Conservation (phyloP, 164 flowering plant species). For the Macadamia tetraphylla region DNA sequence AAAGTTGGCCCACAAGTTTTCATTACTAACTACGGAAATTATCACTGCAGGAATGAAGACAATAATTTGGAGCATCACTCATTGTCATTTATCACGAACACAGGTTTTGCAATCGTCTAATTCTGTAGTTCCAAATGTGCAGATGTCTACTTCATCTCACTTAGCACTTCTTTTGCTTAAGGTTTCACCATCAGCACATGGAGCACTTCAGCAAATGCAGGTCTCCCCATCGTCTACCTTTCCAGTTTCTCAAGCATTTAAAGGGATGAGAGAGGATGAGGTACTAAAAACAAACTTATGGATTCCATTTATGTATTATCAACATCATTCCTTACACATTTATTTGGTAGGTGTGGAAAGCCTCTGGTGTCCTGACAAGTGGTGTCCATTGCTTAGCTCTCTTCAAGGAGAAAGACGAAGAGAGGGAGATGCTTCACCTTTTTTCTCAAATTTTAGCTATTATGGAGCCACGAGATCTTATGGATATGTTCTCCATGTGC, state of each 20-base stretch:
- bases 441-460: conserved; percentile 83
- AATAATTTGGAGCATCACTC: conserved; percentile 94
- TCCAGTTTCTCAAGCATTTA: conserved; percentile 53
- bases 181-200: conserved; percentile 68
- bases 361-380: conserved; percentile 89
- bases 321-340: background rate
- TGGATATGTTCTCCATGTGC: conserved; percentile 99
- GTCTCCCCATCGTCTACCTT: conserved; percentile 52
- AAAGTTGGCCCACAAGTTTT: background rate
- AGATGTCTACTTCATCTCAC: conserved; percentile 10
- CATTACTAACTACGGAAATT: background rate
- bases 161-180: conserved; percentile 19
- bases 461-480: conserved; percentile 98
- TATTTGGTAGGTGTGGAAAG: conserved; percentile 73
- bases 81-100: conserved; percentile 78
- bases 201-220: conserved; percentile 54
- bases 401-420: conserved; percentile 95
- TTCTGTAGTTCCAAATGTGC: conserved; percentile 1
- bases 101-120: conserved; percentile 46
- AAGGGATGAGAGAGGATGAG: conserved; percentile 99
- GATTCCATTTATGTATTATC: background rate
- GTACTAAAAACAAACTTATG: conserved; percentile 28
- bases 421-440: conserved; percentile 74
- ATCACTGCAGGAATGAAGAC: conserved; percentile 89
- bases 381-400: conserved; percentile 95